Evolutionary conservation across 257 asterid species (phyloP).

Genomic region (Lavandula angustifolia): DNA sequence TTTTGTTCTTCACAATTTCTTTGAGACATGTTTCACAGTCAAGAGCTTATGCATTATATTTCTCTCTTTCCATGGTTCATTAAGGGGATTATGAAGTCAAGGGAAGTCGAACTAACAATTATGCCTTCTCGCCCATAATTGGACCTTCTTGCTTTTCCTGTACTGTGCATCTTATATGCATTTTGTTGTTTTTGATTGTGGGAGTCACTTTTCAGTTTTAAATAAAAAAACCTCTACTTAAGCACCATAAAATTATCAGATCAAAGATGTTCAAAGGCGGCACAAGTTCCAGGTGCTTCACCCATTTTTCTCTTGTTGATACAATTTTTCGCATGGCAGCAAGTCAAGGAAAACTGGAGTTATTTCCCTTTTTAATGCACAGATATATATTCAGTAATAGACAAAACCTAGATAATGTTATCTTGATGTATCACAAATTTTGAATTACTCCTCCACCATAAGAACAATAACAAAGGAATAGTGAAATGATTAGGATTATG

Average conservation of each 20-base stretch:
- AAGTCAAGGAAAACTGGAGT: background rate
- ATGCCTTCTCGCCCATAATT: no score
- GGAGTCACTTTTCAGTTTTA: background rate
- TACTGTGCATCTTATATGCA: no score
- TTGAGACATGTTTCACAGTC: background rate
- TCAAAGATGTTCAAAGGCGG: background rate
- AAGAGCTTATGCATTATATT: background rate
- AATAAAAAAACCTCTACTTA: background rate
- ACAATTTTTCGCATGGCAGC: background rate
- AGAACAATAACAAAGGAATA: background rate
- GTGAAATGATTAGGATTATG: background rate
- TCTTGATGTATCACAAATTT: no score
- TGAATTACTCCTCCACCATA: background rate
- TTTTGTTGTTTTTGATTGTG: background rate
- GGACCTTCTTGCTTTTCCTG: no score
- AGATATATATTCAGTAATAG: no score
- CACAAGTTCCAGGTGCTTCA: background rate
- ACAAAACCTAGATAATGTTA: no score
- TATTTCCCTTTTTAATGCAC: background rate
- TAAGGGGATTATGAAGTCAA: background rate
- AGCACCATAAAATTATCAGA: background rate
- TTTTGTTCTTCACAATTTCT: background rate
- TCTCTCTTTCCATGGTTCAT: background rate
- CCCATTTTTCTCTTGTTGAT: background rate
- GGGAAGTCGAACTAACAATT: background rate